Base-by-base conservation (phyloP, 2,329 filamentous ascomycete species). In the Scytalidium sp. region DNA sequence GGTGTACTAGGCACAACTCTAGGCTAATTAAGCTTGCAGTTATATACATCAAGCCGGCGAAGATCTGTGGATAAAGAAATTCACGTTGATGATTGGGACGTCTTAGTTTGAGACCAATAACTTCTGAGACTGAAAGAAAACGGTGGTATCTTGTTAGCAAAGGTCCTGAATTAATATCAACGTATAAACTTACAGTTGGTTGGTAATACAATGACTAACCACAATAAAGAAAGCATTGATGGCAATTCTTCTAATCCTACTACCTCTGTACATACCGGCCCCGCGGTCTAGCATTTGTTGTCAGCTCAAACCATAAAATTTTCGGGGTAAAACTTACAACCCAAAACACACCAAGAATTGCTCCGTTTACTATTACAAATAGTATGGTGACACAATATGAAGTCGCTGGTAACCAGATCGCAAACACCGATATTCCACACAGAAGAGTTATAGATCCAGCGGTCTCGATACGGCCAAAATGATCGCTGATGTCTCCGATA, bases 31-130 rank as follows among this genome's bases (percentile, higher is more conserved):
- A n/a, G n/a, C n/a, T n/a, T n/a, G n/a, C n/a, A n/a, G n/a, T n/a
- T n/a, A n/a, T n/a, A 60, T 82, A 84, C 74, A 81, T 81, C 60
- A 76, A 74, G 15, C 50, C 50, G 19, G 43, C 43, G 20, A 52
- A 52, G 3, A 52, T 36, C 47, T 52, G 50, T 10, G 47, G 47
- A 36, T 52, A 46, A 17, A 47, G 46, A 41, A 49, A 51, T 19
- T 43, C n/a, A n/a, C 15, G 19, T 43, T 43, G 11, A 19, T 32
- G n/a, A 19, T n/a, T 9, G 5, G 32, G 32, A n/a, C 32, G 13
- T n/a, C 13, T 5, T n/a, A 36, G 17, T n/a, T 36, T 36, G 32
- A 36, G 13, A 36, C 32, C 4, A n/a, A 15, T 36, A 36, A 15
- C 32, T 15, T 36, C 13, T 36, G 4, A 7, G 13, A 36, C 15